Evolutionary conservation across 352 stramenopile genomes (phyloP).

Genomic region (Globisporangium sylvaticum): DNA sequence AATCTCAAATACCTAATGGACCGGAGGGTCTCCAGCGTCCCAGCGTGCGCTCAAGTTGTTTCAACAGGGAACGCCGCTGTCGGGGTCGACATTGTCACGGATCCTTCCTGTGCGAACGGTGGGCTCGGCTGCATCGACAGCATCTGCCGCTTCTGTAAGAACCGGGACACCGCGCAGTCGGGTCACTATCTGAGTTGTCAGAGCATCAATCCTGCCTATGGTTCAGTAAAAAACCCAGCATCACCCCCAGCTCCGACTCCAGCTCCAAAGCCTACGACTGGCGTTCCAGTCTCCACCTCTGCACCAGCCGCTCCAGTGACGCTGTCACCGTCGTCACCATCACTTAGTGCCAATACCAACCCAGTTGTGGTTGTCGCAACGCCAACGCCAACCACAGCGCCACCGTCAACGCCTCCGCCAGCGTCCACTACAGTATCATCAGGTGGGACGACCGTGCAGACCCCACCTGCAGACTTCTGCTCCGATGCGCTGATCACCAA

Average conservation of each 20-base stretch:
- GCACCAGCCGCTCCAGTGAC: too few relatives aligned
- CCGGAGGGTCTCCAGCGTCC: not conserved
- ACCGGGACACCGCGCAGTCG: slow-evolving; percentile 30
- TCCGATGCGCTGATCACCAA: not conserved
- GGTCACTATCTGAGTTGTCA: slow-evolving; percentile 23
- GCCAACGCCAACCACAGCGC: not conserved
- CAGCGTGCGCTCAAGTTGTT: slow-evolving; percentile 1
- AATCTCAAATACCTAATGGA: too few relatives aligned
- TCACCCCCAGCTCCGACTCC: not conserved
- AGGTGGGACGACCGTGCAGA: not conserved
- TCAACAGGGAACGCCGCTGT: slow-evolving; percentile 8
- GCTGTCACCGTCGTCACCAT: not conserved
- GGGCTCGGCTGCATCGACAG: slow-evolving; percentile 18
- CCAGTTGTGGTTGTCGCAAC: not conserved
- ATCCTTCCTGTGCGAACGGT: slow-evolving; percentile 7
- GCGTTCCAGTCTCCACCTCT: not conserved
- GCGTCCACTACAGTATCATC: not conserved
- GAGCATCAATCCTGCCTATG: not conserved
- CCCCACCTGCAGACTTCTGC: slow-evolving; percentile 3
- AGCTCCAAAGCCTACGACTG: not conserved
- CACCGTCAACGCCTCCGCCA: not conserved
- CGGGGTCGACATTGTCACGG: slow-evolving; percentile 16
- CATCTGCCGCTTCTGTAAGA: slow-evolving; percentile 34
- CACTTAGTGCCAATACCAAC: not conserved
- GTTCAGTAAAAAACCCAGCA: not conserved